phyloP scores from a whole-genome alignment of 2,329 filamentous ascomycete species.

The Claviceps digitariae region DNA sequence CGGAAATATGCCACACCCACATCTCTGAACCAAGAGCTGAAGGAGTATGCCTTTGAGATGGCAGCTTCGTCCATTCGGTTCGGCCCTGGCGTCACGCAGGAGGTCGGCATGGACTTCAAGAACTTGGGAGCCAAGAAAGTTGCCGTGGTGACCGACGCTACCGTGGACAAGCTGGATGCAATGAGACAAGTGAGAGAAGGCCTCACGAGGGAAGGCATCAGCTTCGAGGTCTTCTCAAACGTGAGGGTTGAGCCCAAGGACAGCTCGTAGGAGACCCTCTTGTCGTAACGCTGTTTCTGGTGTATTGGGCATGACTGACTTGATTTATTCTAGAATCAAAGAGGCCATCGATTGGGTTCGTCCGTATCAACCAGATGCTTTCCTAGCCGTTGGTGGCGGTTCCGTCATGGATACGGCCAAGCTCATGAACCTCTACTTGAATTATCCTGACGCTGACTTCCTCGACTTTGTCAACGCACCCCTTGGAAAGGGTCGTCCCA shows the following conservation, averaged over 20 bases:
- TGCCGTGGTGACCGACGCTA: conserved; percentile 81
- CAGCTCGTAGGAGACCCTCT: conserved; percentile 49
- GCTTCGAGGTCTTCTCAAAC: conserved; percentile 68
- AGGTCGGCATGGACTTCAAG: conserved; percentile 95
- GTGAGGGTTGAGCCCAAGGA: conserved; percentile 89
- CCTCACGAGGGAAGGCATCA: conserved; percentile 62
- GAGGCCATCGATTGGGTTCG: conserved; percentile 82
- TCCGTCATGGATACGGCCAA: conserved; percentile 98
- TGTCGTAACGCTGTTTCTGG: not conserved
- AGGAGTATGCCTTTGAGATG: conserved; percentile 99
- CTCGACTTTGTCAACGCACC: conserved; percentile 97
- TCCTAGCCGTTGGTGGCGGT: conserved; percentile 77
- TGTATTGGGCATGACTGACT: conserved; percentile 16
- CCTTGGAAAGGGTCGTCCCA: conserved; percentile 70
- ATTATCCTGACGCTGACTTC: conserved; percentile 84
- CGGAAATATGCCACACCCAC: conserved; percentile 61
- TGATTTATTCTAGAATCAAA: conserved; percentile 45
- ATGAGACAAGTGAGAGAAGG: conserved; percentile 83
- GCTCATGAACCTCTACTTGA: conserved; percentile 92
- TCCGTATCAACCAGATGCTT: conserved; percentile 70
- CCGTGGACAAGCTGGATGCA: conserved; percentile 67
- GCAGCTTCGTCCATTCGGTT: conserved; percentile 90
- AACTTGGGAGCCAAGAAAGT: conserved; percentile 82
- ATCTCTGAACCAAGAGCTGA: conserved; percentile 40
- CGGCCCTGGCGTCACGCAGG: conserved; percentile 81